Evolutionary conservation across 1,139 yeast genomes (phyloP), one percentile per base, ranked within the genome.

Genomic region (Arxiozyma slooffiae): DNA sequence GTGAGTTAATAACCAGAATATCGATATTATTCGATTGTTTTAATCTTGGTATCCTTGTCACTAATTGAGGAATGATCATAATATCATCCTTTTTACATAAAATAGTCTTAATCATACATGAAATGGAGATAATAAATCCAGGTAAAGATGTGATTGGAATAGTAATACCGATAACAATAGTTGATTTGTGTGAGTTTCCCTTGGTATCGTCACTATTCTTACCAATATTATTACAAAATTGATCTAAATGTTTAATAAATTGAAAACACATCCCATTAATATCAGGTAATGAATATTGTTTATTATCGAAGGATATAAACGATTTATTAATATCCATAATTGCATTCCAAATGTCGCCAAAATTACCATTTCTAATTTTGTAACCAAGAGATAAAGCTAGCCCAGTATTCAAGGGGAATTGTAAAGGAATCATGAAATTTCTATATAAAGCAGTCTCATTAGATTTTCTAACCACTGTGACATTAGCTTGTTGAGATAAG

Each of bases 371-470:
- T 56, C 92, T 71, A 21, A 82, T 59, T 58, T 78, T 80, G 65
- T 82, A 84, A 38, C 77, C 81, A 48, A 77, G 73, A 50, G 85
- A 72, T 23, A 85, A 75, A 45, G 79, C 80, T 47, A 85, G 68
- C 0, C 94, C 94, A 1, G 85, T 79, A 23, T 82, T 72, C 44
- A 84, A 70, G 0, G 84, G 82, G 53, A 76, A 68, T 2, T 82
- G 81, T 59, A 76, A 76, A 41, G 84, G 86, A 21, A 81, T 74
- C 60, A 81, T 78, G 49, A 77, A 79, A 46, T 84, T 80, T 56
- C 85, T 75, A 62, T 83, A 79, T 16, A 80, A 69, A 1, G 89
- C 84, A 26, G 86, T 78, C 62, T 85, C 88, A 44, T 73, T 67
- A 22, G 70, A 68, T 46, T 76, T 72, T 38, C 90, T 68, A 0